Conservation (phyloP, 306 rosid species). For the Mimosa bimucronata region DNA sequence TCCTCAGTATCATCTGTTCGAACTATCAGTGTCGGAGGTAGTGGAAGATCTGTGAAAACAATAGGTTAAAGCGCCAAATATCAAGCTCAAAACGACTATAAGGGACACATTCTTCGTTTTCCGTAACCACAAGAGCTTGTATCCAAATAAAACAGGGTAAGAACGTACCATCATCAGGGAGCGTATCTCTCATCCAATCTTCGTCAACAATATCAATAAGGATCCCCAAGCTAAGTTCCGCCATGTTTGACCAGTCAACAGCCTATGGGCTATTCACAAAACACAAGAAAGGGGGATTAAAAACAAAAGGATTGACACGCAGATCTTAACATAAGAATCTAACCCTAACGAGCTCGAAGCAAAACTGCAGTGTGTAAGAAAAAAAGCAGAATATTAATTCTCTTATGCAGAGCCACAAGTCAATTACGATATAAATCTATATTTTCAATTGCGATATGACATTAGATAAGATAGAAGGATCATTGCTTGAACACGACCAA, state of each 20-base stretch:
- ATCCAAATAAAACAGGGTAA: not conserved
- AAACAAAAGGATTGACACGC: not conserved
- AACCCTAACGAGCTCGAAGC: not conserved
- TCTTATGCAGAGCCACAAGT: not conserved
- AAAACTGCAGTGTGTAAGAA: not conserved
- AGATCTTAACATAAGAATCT: not conserved
- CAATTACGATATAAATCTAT: not conserved
- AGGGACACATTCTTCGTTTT: not conserved
- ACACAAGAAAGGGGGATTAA: not conserved
- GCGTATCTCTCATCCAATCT: conserved; percentile 92
- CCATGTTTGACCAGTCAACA: conserved; percentile 45
- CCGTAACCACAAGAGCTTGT: not conserved
- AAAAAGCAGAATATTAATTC: not conserved
- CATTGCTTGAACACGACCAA: not conserved
- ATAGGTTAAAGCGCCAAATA: not conserved
- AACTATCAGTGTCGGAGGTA: conserved; percentile 72
- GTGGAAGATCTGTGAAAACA: conserved; percentile 67
- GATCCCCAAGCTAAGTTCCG: conserved; percentile 67
- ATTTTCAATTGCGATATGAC: not conserved
- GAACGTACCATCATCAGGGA: conserved; percentile 72
- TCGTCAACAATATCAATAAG: conserved; percentile 83
- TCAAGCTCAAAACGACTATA: conserved; percentile 9
- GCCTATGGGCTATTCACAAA: not conserved
- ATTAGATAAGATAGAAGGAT: not conserved
- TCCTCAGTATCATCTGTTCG: conserved; percentile 81